These are phyloP conservation scores for Geotrichum bryndzae DNA, from an alignment of 1,139 yeast species.

Conservation along the genomic window DNA sequence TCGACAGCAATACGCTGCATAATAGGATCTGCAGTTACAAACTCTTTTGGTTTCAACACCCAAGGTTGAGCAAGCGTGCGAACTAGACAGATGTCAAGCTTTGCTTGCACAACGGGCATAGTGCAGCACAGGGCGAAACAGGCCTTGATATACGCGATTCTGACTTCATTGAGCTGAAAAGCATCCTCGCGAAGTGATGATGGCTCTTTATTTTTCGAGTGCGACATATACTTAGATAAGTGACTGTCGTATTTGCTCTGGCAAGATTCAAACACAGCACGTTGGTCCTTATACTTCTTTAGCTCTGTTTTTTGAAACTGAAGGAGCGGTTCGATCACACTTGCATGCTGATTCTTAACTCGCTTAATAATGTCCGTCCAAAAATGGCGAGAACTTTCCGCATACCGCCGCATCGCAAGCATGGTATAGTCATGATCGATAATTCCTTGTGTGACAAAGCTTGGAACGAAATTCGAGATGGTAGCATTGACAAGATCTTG, in stretches of 20 bases:
- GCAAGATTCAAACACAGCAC: constrained; percentile 52
- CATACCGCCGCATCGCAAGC: constrained; percentile 52
- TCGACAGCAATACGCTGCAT: constrained; percentile 34
- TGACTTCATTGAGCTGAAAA: constrained; percentile 59
- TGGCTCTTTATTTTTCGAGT: constrained; percentile 58
- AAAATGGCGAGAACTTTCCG: constrained; percentile 47
- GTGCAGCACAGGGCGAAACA: constrained; percentile 54
- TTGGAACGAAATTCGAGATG: constrained; percentile 38
- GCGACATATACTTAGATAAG: constrained; percentile 49
- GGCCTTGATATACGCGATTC: constrained; percentile 61
- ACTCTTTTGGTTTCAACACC: constrained; percentile 28
- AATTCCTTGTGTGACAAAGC: constrained; percentile 63
- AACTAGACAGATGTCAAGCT: constrained; percentile 50
- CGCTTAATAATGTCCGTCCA: constrained; percentile 48
- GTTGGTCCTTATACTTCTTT: constrained; percentile 48
- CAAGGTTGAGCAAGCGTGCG: constrained; percentile 38
- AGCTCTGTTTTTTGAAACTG: constrained; percentile 45
- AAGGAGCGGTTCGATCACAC: constrained; percentile 40
- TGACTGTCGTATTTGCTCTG: constrained; percentile 67
- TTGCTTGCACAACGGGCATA: constrained; percentile 41
- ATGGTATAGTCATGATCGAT: constrained; percentile 72
- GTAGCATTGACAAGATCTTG: constrained; percentile 37
- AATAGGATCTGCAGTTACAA: constrained; percentile 26
- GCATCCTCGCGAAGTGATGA: constrained; percentile 71
- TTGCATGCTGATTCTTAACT: constrained; percentile 42